Percentiles rank a stretch among this genome's conserved stretches.
Conservation (phyloP, 768 basidiomycete genomes). For the Termitomyces sp. region DNA sequence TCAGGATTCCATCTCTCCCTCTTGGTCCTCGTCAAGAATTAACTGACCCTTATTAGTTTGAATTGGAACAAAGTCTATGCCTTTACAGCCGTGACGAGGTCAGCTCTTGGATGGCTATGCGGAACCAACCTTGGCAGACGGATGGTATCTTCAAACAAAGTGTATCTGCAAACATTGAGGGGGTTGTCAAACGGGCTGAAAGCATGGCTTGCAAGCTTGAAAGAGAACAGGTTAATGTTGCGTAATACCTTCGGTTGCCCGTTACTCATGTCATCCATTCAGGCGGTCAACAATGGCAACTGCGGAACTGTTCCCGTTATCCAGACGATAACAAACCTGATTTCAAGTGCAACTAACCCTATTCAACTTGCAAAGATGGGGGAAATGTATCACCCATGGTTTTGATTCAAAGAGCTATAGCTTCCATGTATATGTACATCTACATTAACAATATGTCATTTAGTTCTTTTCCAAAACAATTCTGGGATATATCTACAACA, state of each 20-base stretch:
- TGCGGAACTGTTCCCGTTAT: slow-evolving; percentile 50
- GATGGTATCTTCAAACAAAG: slow-evolving; percentile 53
- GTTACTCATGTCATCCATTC: slow-evolving; percentile 21
- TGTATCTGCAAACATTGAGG: slow-evolving; percentile 55
- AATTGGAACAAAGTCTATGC: slow-evolving; percentile 87
- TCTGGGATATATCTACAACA: background rate
- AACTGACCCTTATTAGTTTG: slow-evolving; percentile 48
- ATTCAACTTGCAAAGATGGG: slow-evolving; percentile 80
- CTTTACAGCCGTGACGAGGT: slow-evolving; percentile 94
- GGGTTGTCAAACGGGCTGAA: slow-evolving; percentile 75
- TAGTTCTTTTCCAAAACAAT: background rate
- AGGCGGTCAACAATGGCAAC: slow-evolving; percentile 29
- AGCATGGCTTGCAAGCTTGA: slow-evolving; percentile 83
- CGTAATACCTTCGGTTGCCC: background rate
- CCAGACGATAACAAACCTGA: slow-evolving; percentile 77
- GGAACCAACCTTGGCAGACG: slow-evolving; percentile 49
- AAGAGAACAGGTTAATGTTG: slow-evolving; percentile 62
- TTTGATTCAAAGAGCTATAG: slow-evolving; percentile 31
- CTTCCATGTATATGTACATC: too few relatives aligned
- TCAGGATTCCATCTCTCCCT: slow-evolving; percentile 24
- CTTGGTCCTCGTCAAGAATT: background rate
- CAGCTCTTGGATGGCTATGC: slow-evolving; percentile 62
- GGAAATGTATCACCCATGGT: slow-evolving; percentile 85
- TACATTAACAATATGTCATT: too few relatives aligned
- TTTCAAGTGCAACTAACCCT: slow-evolving; percentile 84